phyloP scores from a whole-genome alignment of 257 asterid genomes.

The Penstemon davidsonii region DNA sequence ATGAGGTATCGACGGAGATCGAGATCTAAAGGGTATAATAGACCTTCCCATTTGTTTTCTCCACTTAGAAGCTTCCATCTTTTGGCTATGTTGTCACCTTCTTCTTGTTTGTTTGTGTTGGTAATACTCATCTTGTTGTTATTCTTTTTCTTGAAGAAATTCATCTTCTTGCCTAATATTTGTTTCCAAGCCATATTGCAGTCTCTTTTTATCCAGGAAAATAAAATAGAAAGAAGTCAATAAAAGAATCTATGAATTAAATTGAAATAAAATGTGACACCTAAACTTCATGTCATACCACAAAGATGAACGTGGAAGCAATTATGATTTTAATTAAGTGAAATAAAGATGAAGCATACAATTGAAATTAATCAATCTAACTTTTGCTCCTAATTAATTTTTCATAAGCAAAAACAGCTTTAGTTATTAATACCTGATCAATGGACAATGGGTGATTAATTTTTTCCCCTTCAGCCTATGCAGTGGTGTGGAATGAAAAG shows the following conservation, averaged over 20 bases:
- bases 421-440: not conserved
- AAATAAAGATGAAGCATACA: not conserved
- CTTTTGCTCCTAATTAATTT: not conserved
- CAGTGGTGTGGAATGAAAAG: slow-evolving; percentile 7
- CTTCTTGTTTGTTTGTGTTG: slow-evolving; percentile 16
- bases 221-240: not conserved
- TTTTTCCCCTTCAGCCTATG: slow-evolving; percentile 15
- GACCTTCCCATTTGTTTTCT: slow-evolving; percentile 54
- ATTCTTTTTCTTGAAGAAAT: slow-evolving; percentile 28
- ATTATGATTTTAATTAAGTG: not conserved
- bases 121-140: slow-evolving; percentile 17
- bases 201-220: not conserved
- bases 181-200: slow-evolving; percentile 2
- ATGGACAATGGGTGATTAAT: no score
- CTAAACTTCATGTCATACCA: not conserved
- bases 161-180: slow-evolving; percentile 19
- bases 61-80: slow-evolving; percentile 83
- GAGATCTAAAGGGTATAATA: slow-evolving; percentile 64
- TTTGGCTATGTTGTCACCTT: slow-evolving; percentile 28
- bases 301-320: not conserved
- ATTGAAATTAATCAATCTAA: not conserved
- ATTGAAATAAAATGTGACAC: not conserved
- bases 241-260: not conserved
- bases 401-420: not conserved
- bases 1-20: slow-evolving; percentile 72